Evolutionary conservation across 371 early-diverging fungal genomes (phyloP).

Genomic region (Cokeromyces recurvatus): DNA sequence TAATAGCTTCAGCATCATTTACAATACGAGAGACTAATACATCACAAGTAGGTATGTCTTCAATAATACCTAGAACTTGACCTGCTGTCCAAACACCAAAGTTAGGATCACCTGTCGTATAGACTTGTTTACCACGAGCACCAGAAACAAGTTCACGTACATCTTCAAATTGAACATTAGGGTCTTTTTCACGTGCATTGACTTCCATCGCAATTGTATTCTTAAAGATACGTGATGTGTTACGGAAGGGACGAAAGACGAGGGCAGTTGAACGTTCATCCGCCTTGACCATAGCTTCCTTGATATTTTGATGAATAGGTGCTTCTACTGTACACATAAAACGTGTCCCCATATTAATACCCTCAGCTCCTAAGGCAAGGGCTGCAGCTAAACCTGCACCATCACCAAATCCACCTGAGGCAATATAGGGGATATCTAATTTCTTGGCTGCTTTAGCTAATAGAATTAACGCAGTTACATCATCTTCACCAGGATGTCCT

Average conservation of each 20-base stretch:
- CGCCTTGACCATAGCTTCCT: slow-evolving; percentile 68
- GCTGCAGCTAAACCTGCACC: slow-evolving; percentile 70
- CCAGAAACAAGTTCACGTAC: slow-evolving; percentile 68
- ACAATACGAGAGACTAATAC: slow-evolving; percentile 56
- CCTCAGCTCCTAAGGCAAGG: slow-evolving; percentile 67
- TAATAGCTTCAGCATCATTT: slow-evolving; percentile 48
- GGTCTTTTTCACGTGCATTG: slow-evolving; percentile 55
- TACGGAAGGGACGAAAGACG: slow-evolving; percentile 75
- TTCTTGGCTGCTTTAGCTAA: slow-evolving; percentile 66
- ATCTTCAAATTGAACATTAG: slow-evolving; percentile 61
- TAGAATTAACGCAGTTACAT: slow-evolving; percentile 68
- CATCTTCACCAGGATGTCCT: slow-evolving; percentile 84
- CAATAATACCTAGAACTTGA: slow-evolving; percentile 69
- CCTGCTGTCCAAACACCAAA: slow-evolving; percentile 77
- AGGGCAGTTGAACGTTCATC: slow-evolving; percentile 64
- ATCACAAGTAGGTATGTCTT: slow-evolving; percentile 75
- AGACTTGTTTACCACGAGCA: slow-evolving; percentile 66
- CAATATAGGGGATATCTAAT: slow-evolving; percentile 65
- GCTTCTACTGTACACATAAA: slow-evolving; percentile 79
- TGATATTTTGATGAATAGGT: slow-evolving; percentile 70
- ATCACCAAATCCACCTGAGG: slow-evolving; percentile 79
- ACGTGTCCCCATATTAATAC: slow-evolving; percentile 77
- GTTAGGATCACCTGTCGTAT: slow-evolving; percentile 64
- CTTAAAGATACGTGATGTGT: slow-evolving; percentile 75
- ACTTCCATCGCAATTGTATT: slow-evolving; percentile 71